Conservation (phyloP, 2,329 filamentous ascomycete genomes). For the Monilinia fructigena region DNA sequence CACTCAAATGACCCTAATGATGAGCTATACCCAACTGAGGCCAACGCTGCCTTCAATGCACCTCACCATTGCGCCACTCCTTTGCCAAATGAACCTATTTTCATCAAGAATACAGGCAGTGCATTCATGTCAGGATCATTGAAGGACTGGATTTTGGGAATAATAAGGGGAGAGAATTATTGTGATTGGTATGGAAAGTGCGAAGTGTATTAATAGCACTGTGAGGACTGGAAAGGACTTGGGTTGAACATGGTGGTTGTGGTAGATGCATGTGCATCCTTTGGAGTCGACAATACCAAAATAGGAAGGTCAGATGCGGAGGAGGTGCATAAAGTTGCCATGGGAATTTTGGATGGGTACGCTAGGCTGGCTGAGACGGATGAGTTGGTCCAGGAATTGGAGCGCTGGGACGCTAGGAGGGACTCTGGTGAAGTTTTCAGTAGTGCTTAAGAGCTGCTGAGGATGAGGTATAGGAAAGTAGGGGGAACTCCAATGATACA, state of each 20-base stretch:
- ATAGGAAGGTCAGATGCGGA: constrained; percentile 6
- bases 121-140: constrained; percentile 27
- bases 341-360: constrained; percentile 7
- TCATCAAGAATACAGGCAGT: constrained; percentile 32
- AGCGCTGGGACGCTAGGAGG: not conserved
- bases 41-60: constrained; percentile 25
- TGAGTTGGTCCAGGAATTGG: not conserved
- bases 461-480: not conserved
- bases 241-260: constrained; percentile 32
- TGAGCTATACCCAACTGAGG: constrained; percentile 21
- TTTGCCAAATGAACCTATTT: constrained; percentile 22
- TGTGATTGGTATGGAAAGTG: constrained; percentile 33
- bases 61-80: constrained; percentile 29
- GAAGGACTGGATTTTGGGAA: constrained; percentile 4
- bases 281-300: constrained; percentile 11
- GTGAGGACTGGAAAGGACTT: constrained; percentile 31
- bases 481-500: not conserved
- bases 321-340: constrained; percentile 15
- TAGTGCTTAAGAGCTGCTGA: not conserved
- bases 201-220: constrained; percentile 32
- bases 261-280: constrained; percentile 32
- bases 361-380: not conserved
- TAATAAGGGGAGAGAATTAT: constrained; percentile 27
- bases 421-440: not conserved
- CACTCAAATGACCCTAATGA: constrained; percentile 26